Evolutionary conservation across 768 basidiomycete genomes (phyloP).

Genomic region (Boletellus sp.): DNA sequence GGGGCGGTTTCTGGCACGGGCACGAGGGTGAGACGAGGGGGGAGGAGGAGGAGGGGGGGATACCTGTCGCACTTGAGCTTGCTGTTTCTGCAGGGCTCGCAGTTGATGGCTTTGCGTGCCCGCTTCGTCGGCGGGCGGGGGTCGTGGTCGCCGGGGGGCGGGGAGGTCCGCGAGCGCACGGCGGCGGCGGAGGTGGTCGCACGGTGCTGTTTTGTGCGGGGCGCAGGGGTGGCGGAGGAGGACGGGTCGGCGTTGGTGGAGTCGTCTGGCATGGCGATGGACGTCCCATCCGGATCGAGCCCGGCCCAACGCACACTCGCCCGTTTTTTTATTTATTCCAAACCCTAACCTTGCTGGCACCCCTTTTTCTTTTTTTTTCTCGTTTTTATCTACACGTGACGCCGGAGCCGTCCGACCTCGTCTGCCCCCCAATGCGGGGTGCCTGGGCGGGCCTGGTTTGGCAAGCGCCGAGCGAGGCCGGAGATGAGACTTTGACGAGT

Average conservation of each 20-base stretch:
- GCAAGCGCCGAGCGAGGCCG: too few relatives aligned
- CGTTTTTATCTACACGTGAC: slow-evolving; percentile 15
- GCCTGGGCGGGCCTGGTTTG: background rate
- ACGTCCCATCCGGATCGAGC: slow-evolving; percentile 25
- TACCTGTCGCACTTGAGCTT: slow-evolving; percentile 89
- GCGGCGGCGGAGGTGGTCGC: slow-evolving; percentile 27
- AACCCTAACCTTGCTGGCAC: slow-evolving; percentile 23
- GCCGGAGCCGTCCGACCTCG: slow-evolving; percentile 7
- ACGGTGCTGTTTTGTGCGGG: slow-evolving; percentile 20
- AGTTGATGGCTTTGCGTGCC: slow-evolving; percentile 84
- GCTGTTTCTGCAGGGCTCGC: slow-evolving; percentile 82
- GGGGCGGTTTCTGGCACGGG: slow-evolving; percentile 73
- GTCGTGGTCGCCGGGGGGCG: slow-evolving; percentile 54
- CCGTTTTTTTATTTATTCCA: slow-evolving; percentile 21
- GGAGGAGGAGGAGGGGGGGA: background rate
- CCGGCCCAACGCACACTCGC: slow-evolving; percentile 9
- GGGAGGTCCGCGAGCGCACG: slow-evolving; percentile 45
- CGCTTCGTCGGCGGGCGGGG: slow-evolving; percentile 73
- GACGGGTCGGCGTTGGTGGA: slow-evolving; percentile 12
- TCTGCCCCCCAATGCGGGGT: background rate
- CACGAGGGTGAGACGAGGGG: background rate
- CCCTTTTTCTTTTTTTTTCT: background rate
- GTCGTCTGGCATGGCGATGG: slow-evolving; percentile 33
- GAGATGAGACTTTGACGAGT: too few relatives aligned
- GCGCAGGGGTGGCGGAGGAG: slow-evolving; percentile 11